Conservation (phyloP, 345 rosid species). For the Camelina neglecta region DNA sequence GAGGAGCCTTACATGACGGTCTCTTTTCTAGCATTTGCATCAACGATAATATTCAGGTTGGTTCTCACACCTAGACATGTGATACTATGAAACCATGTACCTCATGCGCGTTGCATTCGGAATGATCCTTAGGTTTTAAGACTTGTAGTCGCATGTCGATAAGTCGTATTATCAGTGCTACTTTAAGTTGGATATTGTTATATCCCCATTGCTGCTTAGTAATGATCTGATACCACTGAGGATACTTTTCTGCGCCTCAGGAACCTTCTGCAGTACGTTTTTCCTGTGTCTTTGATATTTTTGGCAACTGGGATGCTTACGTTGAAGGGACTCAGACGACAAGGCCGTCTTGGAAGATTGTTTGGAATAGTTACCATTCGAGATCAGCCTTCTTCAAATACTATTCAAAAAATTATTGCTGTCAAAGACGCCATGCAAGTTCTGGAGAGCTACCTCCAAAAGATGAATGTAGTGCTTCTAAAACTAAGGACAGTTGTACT, state of each 20-base stretch:
- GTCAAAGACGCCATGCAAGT: constrained; percentile 91
- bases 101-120: constrained; percentile 14
- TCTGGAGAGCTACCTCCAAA: constrained; percentile 84
- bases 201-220: background rate
- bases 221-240: constrained; percentile 4
- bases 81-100: constrained; percentile 18
- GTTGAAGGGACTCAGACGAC: constrained; percentile 82
- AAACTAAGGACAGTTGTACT: constrained; percentile 78
- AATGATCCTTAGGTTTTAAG: constrained; percentile 15
- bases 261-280: constrained; percentile 71
- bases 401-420: constrained; percentile 90
- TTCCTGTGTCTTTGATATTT: constrained; percentile 66
- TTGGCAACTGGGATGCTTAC: constrained; percentile 82
- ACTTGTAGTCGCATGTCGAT: background rate
- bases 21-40: constrained; percentile 72
- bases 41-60: constrained; percentile 82
- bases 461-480: constrained; percentile 75
- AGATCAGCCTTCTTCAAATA: constrained; percentile 98
- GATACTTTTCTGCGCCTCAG: constrained; percentile 48
- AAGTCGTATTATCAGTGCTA: background rate
- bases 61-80: constrained; percentile 27
- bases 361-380: constrained; percentile 81
- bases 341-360: constrained; percentile 92
- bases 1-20: constrained; percentile 87
- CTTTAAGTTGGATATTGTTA: background rate